Conservation (phyloP, 768 basidiomycete genomes). For the Pholiota microspora region DNA sequence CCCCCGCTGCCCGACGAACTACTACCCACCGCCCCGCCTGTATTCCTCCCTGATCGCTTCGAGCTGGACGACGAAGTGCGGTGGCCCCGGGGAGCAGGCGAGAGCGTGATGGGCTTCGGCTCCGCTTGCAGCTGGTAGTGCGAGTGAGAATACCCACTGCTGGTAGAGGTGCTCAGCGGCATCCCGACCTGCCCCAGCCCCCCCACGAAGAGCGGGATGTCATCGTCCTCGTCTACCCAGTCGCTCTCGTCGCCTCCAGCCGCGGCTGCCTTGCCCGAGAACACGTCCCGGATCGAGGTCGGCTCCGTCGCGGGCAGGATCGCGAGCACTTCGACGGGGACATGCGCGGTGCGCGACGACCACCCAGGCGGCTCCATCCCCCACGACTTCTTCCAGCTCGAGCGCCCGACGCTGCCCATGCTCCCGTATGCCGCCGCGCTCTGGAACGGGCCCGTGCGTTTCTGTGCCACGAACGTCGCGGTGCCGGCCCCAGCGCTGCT, state of each 20-base stretch:
- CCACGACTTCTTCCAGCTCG: slow-evolving; percentile 91
- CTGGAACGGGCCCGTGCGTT: slow-evolving; percentile 70
- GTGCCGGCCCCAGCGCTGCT: slow-evolving; percentile 32
- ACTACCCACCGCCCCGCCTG: slow-evolving; percentile 8
- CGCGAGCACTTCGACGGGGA: slow-evolving; percentile 77
- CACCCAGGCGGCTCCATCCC: slow-evolving; percentile 85
- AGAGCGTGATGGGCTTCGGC: slow-evolving; percentile 39
- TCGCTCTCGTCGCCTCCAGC: slow-evolving; percentile 78
- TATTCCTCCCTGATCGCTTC: slow-evolving; percentile 5
- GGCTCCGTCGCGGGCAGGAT: slow-evolving; percentile 55
- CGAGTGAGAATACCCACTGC: not conserved
- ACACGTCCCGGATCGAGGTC: slow-evolving; percentile 70
- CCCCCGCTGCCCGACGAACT: slow-evolving; percentile 20
- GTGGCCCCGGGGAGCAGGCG: slow-evolving; percentile 52
- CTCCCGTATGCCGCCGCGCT: slow-evolving; percentile 43
- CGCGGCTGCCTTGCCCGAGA: slow-evolving; percentile 60
- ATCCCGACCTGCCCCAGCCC: slow-evolving; percentile 69
- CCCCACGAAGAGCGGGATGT: slow-evolving; percentile 68
- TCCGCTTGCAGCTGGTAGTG: slow-evolving; percentile 28
- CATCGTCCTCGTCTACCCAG: slow-evolving; percentile 89
- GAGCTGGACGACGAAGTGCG: slow-evolving; percentile 16
- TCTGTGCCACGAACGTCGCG: slow-evolving; percentile 75
- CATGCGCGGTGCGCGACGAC: slow-evolving; percentile 64
- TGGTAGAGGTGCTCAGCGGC: slow-evolving; percentile 10
- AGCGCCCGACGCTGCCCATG: slow-evolving; percentile 50